A percentile compares a stretch with the other conserved stretches of the same genome.
phyloP scores from a whole-genome alignment of 805 yeast genomes.

The Pichia scutulata region DNA sequence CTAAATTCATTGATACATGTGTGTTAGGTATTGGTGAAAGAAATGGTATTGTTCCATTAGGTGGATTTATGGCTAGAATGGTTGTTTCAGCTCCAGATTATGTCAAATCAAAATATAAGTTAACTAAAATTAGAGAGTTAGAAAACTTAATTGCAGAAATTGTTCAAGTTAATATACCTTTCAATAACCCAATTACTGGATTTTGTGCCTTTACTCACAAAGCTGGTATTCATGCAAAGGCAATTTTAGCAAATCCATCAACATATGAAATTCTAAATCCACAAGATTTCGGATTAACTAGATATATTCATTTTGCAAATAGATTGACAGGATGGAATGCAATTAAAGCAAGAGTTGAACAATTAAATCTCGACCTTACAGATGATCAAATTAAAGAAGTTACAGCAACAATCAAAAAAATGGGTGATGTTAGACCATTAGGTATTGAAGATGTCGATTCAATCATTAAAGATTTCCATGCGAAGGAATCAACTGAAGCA shows the following conservation, averaged over 20 bases:
- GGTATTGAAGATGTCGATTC: constrained; percentile 56
- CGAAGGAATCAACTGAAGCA: constrained; percentile 14
- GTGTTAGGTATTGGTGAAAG: constrained; percentile 58
- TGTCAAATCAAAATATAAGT: constrained; percentile 49
- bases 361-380: constrained; percentile 45
- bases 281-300: constrained; percentile 50
- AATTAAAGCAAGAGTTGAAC: constrained; percentile 53
- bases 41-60: constrained; percentile 55
- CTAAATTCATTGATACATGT: constrained; percentile 49
- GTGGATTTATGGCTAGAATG: constrained; percentile 59
- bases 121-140: constrained; percentile 47
- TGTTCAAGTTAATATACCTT: constrained; percentile 51
- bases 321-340: constrained; percentile 60
- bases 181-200: constrained; percentile 57
- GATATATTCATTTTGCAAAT: constrained; percentile 55
- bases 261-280: constrained; percentile 55
- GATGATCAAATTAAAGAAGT: constrained; percentile 53
- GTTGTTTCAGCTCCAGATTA: constrained; percentile 54
- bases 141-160: constrained; percentile 54
- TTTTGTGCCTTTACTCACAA: constrained; percentile 60
- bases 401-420: constrained; percentile 44
- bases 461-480: constrained; percentile 47
- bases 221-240: constrained; percentile 59
- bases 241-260: constrained; percentile 56
- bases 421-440: constrained; percentile 54